Evolutionary conservation across 2,329 filamentous ascomycete species (phyloP).

Genomic region (Coleophoma crateriformis): DNA sequence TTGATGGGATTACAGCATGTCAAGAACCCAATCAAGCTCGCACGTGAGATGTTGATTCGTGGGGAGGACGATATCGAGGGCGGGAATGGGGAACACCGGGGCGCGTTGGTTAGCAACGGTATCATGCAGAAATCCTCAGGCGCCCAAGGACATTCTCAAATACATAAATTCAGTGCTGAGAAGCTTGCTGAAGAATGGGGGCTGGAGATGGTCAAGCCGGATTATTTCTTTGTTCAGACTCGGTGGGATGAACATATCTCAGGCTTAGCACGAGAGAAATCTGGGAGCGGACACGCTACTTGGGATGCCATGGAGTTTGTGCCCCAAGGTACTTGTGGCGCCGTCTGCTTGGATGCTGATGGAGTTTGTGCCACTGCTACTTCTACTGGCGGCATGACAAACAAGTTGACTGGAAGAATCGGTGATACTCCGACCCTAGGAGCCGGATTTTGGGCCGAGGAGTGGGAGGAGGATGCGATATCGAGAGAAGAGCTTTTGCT

Average conservation of each 20-base stretch:
- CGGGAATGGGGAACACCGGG: constrained; percentile 28
- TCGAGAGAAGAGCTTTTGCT: constrained; percentile 16
- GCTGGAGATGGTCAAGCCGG: constrained; percentile 57
- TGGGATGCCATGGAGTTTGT: constrained; percentile 63
- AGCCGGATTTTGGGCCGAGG: constrained; percentile 85
- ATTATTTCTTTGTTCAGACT: constrained; percentile 74
- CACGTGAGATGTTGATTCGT: constrained; percentile 62
- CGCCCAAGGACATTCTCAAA: constrained; percentile 64
- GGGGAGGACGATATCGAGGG: constrained; percentile 56
- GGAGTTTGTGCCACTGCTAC: constrained; percentile 67
- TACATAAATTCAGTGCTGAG: constrained; percentile 66
- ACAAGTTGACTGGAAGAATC: constrained; percentile 79
- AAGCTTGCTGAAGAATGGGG: constrained; percentile 62
- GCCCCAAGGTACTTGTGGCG: constrained; percentile 79
- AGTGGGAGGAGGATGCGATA: constrained; percentile 56
- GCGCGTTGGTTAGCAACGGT: constrained; percentile 13
- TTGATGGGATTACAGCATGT: constrained; percentile 68
- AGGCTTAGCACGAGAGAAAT: constrained; percentile 45
- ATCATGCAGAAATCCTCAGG: constrained; percentile 6
- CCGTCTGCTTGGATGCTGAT: constrained; percentile 72
- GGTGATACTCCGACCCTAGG: constrained; percentile 82
- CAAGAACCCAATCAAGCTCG: constrained; percentile 75
- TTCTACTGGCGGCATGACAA: constrained; percentile 75
- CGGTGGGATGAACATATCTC: constrained; percentile 73
- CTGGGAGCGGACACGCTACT: constrained; percentile 33